Evolutionary conservation across 73 alveolate species (phyloP).

Genomic region (Durusdinium trenchii): DNA sequence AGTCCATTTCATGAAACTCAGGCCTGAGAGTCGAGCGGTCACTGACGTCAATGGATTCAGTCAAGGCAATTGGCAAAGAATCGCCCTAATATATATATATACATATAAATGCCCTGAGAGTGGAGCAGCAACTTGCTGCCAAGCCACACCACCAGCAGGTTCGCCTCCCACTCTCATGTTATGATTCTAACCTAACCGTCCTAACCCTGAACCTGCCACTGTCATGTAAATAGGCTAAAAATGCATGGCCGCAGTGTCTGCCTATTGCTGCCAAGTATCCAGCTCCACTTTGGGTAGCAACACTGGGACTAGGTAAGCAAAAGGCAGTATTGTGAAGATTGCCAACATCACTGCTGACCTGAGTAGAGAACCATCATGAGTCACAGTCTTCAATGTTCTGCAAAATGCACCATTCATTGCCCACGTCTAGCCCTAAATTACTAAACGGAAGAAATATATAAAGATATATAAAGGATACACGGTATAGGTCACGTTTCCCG

Average conservation of each 20-base stretch:
- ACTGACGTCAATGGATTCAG: background rate
- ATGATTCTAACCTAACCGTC: background rate
- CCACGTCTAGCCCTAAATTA: too few relatives aligned
- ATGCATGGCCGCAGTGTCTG: background rate
- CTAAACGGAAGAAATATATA: background rate
- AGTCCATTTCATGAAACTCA: constrained; percentile 36
- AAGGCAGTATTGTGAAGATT: constrained; percentile 63
- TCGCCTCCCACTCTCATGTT: background rate
- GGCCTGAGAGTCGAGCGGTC: background rate
- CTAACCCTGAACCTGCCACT: background rate
- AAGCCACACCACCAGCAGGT: constrained; percentile 48
- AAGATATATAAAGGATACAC: background rate
- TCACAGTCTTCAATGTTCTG: too few relatives aligned
- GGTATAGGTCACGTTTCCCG: background rate
- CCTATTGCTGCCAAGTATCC: background rate
- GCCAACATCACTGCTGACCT: constrained; percentile 82
- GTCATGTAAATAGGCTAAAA: background rate
- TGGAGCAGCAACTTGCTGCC: background rate
- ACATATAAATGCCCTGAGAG: background rate
- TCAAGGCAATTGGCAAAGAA: background rate
- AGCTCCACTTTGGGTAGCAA: constrained; percentile 44
- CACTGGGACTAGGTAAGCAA: constrained; percentile 28
- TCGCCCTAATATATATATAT: background rate
- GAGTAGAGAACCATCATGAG: too few relatives aligned
- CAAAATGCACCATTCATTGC: too few relatives aligned